Evolutionary conservation across 164 flowering plant species (phyloP), one percentile per base, ranked within the genome.

Genomic region (Pachysandra terminalis): DNA sequence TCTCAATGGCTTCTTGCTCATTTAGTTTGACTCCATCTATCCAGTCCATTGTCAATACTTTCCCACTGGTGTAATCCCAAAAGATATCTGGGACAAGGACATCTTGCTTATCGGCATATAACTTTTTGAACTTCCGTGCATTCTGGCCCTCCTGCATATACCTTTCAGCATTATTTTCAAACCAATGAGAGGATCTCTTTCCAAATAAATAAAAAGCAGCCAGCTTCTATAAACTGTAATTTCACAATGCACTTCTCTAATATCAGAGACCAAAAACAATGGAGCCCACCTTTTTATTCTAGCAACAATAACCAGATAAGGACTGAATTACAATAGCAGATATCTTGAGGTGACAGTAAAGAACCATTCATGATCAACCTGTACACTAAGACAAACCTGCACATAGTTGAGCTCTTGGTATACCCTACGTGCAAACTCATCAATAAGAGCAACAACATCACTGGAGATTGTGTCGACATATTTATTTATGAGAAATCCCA

Each of bases 11-110:
- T 57, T 61, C 97, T 77, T 90, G 96, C 77, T 95, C 96, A 75
- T 79, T 95, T 63, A 95, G 71, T 70, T 95, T 95, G 54, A 90
- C 92, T 65, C 98, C 98, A 55, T 89, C 83, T 59, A 95, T 85
- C 98, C 98, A 95, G 67, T 95, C 97, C 98, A 95, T 95, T 49
- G 98, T 95, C 71, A 95, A 74, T 3, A 95, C 98, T 79, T 92
- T 92, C 19, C 80, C 86, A 72, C 97, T 89, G 7, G 98, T 92
- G 72, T 87, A 90, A 66, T 95, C 93, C 98, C 98, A 92, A 64
- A 82, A 95, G 32, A 95, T 89, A 79, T 91, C 97, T 7, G 98
- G 98, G 32, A 95, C 97, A 65, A 90, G 79, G 56, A 95, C 86
- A 75, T 91, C 91, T 78, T 79, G 82, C 68, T 84, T 95, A 79